A percentile compares a stretch with the other conserved stretches of the same genome.
Conservation (phyloP, 306 rosid genomes). For the Dryas octopetala region DNA sequence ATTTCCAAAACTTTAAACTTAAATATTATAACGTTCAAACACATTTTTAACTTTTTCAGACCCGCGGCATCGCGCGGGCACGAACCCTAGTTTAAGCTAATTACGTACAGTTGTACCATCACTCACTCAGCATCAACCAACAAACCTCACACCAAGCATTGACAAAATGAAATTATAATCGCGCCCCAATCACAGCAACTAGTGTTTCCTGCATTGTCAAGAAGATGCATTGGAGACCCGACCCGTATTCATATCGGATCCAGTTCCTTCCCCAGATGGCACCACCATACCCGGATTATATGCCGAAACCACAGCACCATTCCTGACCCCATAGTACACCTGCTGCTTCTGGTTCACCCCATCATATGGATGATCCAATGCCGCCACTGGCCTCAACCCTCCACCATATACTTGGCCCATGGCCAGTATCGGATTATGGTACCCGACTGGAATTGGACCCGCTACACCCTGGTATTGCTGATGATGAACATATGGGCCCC, state of each 20-base stretch:
- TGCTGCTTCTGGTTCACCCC: constrained; percentile 47
- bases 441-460: constrained; percentile 56
- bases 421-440: constrained; percentile 47
- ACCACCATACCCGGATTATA: constrained; percentile 42
- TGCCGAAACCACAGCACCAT: constrained; percentile 10
- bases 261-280: constrained; percentile 49
- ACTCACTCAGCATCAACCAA: not conserved
- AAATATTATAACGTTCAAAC: too few relatives aligned
- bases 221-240: constrained; percentile 37
- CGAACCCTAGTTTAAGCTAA: not conserved
- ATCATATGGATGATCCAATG: constrained; percentile 45
- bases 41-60: too few relatives aligned
- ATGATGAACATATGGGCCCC: constrained; percentile 43
- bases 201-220: not conserved
- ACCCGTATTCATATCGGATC: constrained; percentile 43
- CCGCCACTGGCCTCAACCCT: constrained; percentile 42
- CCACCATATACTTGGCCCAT: constrained; percentile 53
- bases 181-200: constrained; percentile 21
- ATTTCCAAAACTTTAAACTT: too few relatives aligned
- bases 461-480: constrained; percentile 44
- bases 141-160: not conserved
- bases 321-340: constrained; percentile 51
- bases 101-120: not conserved
- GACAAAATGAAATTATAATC: not conserved
- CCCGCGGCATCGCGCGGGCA: too few relatives aligned